Evolutionary conservation across 371 early-diverging fungal species (phyloP).

Genomic region (Sporodiniella umbellata): DNA sequence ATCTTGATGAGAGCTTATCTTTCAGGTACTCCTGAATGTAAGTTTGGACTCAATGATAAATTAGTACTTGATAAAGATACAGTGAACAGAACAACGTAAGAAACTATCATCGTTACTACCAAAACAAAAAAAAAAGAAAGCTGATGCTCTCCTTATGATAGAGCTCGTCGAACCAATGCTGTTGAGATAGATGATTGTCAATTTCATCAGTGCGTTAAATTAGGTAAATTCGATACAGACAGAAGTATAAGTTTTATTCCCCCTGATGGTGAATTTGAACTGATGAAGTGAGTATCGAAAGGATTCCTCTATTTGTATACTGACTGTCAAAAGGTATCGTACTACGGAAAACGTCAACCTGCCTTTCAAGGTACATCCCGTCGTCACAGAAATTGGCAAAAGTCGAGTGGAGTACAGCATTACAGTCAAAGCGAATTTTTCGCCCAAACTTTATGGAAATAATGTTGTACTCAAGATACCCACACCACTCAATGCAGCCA

Average conservation of each 20-base stretch:
- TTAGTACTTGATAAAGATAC: conserved; percentile 74
- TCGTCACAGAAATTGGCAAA: conserved; percentile 76
- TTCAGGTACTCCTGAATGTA: conserved; percentile 96
- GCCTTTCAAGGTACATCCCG: conserved; percentile 84
- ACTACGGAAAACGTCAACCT: conserved; percentile 84
- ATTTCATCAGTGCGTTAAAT: conserved; percentile 90
- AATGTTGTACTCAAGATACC: conserved; percentile 82
- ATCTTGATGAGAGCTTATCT: conserved; percentile 94
- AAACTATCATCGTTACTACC: too few relatives aligned
- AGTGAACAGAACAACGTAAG: conserved; percentile 37
- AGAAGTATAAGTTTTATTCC: conserved; percentile 94
- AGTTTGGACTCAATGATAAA: conserved; percentile 90
- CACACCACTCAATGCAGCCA: conserved; percentile 79
- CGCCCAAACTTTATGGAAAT: conserved; percentile 74
- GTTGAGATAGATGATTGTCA: conserved; percentile 90
- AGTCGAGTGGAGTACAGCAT: conserved; percentile 80
- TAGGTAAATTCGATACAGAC: conserved; percentile 79
- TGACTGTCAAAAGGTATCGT: conserved; percentile 61
- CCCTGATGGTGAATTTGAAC: conserved; percentile 96
- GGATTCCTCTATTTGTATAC: not conserved
- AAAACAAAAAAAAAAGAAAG: too few relatives aligned
- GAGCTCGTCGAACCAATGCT: conserved; percentile 52
- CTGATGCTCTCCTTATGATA: not conserved
- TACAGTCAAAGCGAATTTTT: conserved; percentile 73
- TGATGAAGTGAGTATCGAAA: conserved; percentile 66